Evolutionary conservation across 805 yeast genomes (phyloP).

Genomic region (Lipomyces mesembrius): DNA sequence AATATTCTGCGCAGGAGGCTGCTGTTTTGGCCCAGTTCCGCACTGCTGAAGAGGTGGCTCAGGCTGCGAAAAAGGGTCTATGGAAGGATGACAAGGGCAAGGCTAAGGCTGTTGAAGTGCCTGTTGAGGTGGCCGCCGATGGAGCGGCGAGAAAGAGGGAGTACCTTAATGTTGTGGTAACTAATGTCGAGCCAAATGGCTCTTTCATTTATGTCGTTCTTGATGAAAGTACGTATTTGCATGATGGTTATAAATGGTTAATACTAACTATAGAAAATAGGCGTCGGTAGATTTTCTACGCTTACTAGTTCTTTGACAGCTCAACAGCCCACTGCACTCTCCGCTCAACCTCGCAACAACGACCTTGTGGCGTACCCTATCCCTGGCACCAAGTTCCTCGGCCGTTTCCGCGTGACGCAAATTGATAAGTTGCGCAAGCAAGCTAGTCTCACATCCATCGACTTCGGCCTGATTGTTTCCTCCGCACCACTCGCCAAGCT

Average conservation of each 20-base stretch:
- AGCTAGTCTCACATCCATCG: constrained; percentile 27
- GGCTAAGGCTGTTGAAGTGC: constrained; percentile 43
- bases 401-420: constrained; percentile 29
- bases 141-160: constrained; percentile 36
- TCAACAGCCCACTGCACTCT: constrained; percentile 6
- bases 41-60: constrained; percentile 68
- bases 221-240: constrained; percentile 19
- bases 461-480: constrained; percentile 27
- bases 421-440: constrained; percentile 20
- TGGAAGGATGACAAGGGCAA: constrained; percentile 66
- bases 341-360: constrained; percentile 24
- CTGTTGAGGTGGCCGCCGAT: constrained; percentile 31
- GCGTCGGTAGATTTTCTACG: background rate
- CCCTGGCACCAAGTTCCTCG: constrained; percentile 23
- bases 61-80: constrained; percentile 58
- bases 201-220: constrained; percentile 31
- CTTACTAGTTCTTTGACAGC: constrained; percentile 23
- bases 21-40: constrained; percentile 58
- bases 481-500: constrained; percentile 31
- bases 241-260: background rate
- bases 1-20: constrained; percentile 62
- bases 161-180: constrained; percentile 47
- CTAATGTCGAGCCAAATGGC: constrained; percentile 44
- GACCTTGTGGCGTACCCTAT: constrained; percentile 27
- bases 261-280: background rate